Base-by-base conservation (phyloP, 2,329 filamentous ascomycete species). In the Parafenestella ontariensis region DNA sequence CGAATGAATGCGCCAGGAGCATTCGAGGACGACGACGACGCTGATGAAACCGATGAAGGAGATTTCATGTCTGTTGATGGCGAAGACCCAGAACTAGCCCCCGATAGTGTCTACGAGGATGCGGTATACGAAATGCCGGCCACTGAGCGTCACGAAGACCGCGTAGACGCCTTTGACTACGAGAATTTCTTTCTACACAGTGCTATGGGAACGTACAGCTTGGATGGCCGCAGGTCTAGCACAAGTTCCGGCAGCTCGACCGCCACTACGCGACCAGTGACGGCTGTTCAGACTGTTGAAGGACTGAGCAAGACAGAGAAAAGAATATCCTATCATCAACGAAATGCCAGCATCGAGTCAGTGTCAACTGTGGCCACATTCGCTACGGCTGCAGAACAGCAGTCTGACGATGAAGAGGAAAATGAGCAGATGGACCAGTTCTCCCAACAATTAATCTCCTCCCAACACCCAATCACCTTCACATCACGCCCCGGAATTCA, bases 181-280 rank as follows among this genome's bases (percentile, higher is more conserved):
- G 91, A 96, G 74, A 89, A 96, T 71, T 97, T 97, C 77, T 96
- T 96, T 74, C 82, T 97, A 13, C 92, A 97, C 74, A 96, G 91
- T 63, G 92, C 92, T 10, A 88, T 97, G 84, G 92, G 92, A 5
- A 92, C 84, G 2, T 88, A 92, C 69, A 87, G 84, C 62, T 79
- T 82, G 53, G 79, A 80, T 55, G 77, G 79, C n/a, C 75, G 83
- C 53, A 84, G 85, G 60, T 81, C 66, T 4, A 86, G 85, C 62
- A 79, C 78, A 45, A 88, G 87, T 66, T 76, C 73, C 8, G 74
- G 72, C 37, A 80, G 77, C 18, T 86, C 83, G 1, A 78, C 77
- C 1, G 82, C 81, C 48, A 86, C 85, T 0, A 84, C 78, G 9
- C 68, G 76, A 56, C 75, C 72, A 11, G 61, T 59, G 63, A 72